phyloP scores from a whole-genome alignment of 345 rosid species.

The Erysimum cheiranthoides region DNA sequence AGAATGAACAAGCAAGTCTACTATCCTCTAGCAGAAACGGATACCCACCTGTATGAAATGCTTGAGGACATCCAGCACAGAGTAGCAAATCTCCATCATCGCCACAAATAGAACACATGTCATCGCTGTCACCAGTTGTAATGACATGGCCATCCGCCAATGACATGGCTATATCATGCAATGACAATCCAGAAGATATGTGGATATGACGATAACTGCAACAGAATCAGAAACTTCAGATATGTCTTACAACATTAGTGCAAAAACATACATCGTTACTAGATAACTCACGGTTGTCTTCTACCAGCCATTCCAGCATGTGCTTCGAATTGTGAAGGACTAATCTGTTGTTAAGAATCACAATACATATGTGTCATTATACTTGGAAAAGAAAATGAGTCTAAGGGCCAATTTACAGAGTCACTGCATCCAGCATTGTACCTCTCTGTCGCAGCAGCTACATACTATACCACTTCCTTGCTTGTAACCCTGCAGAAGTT shows the following conservation, averaged over 20 bases:
- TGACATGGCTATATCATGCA: constrained; percentile 82
- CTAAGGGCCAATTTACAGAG: constrained; percentile 9
- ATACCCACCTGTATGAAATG: constrained; percentile 76
- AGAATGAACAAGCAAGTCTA: constrained; percentile 17
- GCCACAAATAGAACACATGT: constrained; percentile 81
- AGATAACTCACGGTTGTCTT: constrained; percentile 86
- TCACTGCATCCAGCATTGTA: constrained; percentile 38
- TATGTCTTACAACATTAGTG: constrained; percentile 1
- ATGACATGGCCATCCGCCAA: constrained; percentile 71
- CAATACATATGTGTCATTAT: not conserved
- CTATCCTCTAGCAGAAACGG: not conserved
- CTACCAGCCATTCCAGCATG: constrained; percentile 97
- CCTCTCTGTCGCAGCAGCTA: constrained; percentile 72
- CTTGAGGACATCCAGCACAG: constrained; percentile 78
- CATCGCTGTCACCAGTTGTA: constrained; percentile 69
- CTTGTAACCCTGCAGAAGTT: constrained; percentile 73
- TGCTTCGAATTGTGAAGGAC: constrained; percentile 95
- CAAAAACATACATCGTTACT: constrained; percentile 26
- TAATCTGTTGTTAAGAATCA: constrained; percentile 55
- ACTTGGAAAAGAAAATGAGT: not conserved
- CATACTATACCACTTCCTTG: constrained; percentile 84
- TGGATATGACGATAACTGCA: constrained; percentile 82
- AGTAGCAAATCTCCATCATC: constrained; percentile 68
- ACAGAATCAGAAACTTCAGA: constrained; percentile 25
- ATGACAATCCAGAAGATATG: constrained; percentile 68